These are phyloP conservation scores for Hansenula sp. DNA, from an alignment of 1,139 yeast genomes.

Conservation along the genomic window DNA sequence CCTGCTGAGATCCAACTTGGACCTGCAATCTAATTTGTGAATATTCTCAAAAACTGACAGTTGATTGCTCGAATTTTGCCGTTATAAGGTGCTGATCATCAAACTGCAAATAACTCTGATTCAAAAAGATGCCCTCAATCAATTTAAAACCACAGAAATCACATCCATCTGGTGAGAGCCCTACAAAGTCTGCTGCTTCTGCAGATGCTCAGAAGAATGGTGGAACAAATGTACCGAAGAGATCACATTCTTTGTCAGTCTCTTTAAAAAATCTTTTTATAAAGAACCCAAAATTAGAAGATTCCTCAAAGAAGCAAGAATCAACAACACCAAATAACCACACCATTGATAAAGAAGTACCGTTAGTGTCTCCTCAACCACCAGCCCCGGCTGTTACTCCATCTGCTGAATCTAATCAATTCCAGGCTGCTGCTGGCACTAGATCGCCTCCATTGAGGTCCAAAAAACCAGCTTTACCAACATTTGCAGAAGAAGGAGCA, in stretches of 20 bases:
- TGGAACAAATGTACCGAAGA: slow-evolving; percentile 1
- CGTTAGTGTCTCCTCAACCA: neutral
- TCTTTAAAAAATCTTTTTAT: slow-evolving; percentile 17
- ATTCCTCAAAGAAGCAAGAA: neutral
- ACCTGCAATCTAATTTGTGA: no score
- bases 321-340: neutral
- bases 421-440: neutral
- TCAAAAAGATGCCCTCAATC: no score
- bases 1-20: no score
- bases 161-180: no score
- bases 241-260: slow-evolving; percentile 14
- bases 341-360: neutral
- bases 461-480: neutral
- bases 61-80: no score
- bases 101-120: no score
- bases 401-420: neutral
- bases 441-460: neutral
- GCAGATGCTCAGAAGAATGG: neutral
- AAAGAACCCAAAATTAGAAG: slow-evolving; percentile 4
- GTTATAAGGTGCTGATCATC: no score
- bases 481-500: neutral
- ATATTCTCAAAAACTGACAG: no score
- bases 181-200: neutral
- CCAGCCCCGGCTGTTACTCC: neutral
- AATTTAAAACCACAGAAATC: no score